A percentile compares a stretch with the other conserved stretches of the same genome.
phyloP scores from a whole-genome alignment of 108 stramenopile genomes.

The Poteriospumella lacustris region DNA sequence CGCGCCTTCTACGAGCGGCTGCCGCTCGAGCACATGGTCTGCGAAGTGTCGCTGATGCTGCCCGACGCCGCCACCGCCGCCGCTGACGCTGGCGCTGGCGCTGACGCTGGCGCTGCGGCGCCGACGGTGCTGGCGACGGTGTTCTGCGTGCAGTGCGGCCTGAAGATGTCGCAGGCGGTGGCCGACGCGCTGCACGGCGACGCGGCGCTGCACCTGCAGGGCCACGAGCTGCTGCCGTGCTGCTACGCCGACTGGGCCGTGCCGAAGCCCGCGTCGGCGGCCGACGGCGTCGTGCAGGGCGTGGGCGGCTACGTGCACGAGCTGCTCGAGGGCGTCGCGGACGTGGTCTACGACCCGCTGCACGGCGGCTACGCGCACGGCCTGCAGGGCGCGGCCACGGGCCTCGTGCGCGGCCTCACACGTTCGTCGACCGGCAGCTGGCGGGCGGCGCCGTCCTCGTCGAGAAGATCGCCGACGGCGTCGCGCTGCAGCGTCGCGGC shows the following conservation, averaged over 20 bases:
- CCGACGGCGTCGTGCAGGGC: conserved; percentile 32
- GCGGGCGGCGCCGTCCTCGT: too few species aligned
- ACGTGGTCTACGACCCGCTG: conserved; percentile 27
- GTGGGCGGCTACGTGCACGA: conserved; percentile 32
- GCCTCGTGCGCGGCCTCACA: too few species aligned
- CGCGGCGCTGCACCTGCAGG: not conserved
- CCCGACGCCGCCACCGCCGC: not conserved
- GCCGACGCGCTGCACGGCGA: conserved; percentile 18
- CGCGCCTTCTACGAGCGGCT: conserved; percentile 34
- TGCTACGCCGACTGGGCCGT: conserved; percentile 27
- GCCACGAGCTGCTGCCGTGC: conserved; percentile 4
- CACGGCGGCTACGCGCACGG: conserved; percentile 16
- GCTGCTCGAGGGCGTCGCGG: conserved; percentile 24
- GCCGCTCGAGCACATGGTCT: conserved; percentile 38
- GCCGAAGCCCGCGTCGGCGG: not conserved
- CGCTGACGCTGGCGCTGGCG: not conserved
- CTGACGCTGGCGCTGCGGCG: not conserved
- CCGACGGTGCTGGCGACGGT: not conserved
- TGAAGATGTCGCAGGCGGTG: conserved; percentile 31
- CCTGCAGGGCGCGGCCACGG: conserved; percentile 16
- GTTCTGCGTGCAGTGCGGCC: conserved; percentile 23
- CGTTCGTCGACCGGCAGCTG: too few species aligned
- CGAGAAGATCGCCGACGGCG: too few species aligned
- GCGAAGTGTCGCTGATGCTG: conserved; percentile 31
- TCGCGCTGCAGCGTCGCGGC: too few species aligned